Percentiles rank a stretch among this genome's conserved stretches.
Conservation (phyloP, 139 green algal genomes). For the Chlorella sp. region DNA sequence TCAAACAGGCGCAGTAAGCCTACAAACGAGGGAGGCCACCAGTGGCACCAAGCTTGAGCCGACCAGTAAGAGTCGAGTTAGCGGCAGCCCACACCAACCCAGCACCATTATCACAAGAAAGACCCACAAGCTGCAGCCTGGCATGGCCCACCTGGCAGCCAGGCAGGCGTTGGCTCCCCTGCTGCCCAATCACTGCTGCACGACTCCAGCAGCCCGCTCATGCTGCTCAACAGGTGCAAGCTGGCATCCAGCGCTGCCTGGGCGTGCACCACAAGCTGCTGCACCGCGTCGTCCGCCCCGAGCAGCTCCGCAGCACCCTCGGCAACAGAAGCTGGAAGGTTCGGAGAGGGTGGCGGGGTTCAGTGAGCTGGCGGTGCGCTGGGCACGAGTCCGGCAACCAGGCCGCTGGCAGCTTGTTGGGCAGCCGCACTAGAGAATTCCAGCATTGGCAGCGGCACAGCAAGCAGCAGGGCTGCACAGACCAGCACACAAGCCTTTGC, state of each 20-base stretch:
- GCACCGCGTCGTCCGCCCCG: background rate
- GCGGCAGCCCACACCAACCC: too few species aligned
- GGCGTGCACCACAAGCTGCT: background rate
- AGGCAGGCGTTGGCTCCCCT: background rate
- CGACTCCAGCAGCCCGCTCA: slow-evolving; percentile 7
- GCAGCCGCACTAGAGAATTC: too few species aligned
- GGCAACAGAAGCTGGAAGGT: background rate
- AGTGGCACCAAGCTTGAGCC: background rate
- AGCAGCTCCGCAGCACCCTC: slow-evolving; percentile 20
- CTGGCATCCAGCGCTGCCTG: slow-evolving; percentile 7
- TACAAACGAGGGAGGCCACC: background rate
- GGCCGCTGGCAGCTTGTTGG: background rate
- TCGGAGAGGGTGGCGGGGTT: background rate
- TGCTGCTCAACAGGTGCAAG: background rate
- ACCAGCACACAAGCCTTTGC: background rate
- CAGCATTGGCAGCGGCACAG: background rate
- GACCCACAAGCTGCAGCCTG: too few species aligned
- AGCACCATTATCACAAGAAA: too few species aligned
- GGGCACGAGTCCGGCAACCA: background rate
- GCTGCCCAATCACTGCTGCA: background rate
- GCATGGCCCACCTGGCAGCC: background rate
- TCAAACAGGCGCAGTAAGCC: slow-evolving; percentile 13
- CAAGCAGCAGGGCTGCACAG: background rate
- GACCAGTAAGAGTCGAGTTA: background rate
- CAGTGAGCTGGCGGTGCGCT: background rate